Evolutionary conservation across 768 basidiomycete genomes (phyloP).

Genomic region (Lentinus brumalis): DNA sequence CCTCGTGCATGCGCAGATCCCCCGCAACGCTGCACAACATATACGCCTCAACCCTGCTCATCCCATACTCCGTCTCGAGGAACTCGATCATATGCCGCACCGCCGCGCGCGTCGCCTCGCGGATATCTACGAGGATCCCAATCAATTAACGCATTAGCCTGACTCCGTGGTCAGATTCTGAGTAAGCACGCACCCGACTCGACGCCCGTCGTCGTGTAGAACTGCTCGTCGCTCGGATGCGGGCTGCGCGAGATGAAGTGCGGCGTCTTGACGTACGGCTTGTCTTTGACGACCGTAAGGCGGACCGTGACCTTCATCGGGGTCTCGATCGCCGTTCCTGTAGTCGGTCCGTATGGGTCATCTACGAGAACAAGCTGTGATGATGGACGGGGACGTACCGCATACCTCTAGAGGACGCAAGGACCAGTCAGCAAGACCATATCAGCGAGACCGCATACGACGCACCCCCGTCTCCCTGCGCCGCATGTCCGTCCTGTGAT

Average conservation of each 20-base stretch:
- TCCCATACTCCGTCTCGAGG: constrained; percentile 43
- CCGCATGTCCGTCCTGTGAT: constrained; percentile 62
- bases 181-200: constrained; percentile 38
- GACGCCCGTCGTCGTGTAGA: constrained; percentile 62
- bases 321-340: constrained; percentile 67
- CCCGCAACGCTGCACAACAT: constrained; percentile 64
- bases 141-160: not conserved
- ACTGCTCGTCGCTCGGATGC: constrained; percentile 35
- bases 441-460: not conserved
- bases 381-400: constrained; percentile 38
- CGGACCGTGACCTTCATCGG: constrained; percentile 58
- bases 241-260: constrained; percentile 46
- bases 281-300: constrained; percentile 58
- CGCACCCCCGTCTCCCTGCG: constrained; percentile 67
- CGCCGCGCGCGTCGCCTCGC: constrained; percentile 56
- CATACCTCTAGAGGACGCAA: constrained; percentile 49
- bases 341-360: not conserved
- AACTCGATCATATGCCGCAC: constrained; percentile 61
- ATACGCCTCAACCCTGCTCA: constrained; percentile 54
- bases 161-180: not conserved
- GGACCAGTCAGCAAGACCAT: no score
- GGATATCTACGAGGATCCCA: constrained; percentile 39
- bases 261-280: constrained; percentile 58
- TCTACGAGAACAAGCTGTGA: not conserved
- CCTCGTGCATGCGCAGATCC: constrained; percentile 63